Evolutionary conservation across 2,329 filamentous ascomycete species (phyloP).

Genomic region (Escovopsis weberi): DNA sequence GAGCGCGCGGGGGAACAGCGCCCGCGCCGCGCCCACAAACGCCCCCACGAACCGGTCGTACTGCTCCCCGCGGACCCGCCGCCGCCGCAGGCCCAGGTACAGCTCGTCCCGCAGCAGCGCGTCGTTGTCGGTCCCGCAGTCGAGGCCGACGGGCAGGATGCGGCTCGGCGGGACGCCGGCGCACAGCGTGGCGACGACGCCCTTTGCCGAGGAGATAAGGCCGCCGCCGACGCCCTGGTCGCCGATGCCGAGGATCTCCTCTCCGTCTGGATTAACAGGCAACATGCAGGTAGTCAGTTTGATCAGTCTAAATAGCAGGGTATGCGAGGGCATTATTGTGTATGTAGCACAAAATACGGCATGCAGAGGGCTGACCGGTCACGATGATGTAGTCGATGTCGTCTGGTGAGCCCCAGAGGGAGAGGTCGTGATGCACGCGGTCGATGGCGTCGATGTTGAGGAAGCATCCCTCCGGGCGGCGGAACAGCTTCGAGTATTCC

Average conservation of each 20-base stretch:
- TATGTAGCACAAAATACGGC: no score
- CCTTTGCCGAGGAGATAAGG: conserved; percentile 70
- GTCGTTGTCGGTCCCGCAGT: conserved; percentile 76
- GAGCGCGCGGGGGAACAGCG: conserved; percentile 64
- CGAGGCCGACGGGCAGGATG: conserved; percentile 66
- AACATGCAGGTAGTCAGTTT: no score
- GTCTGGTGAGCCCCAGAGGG: conserved; percentile 52
- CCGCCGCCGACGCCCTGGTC: conserved; percentile 80
- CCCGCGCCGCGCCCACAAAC: conserved; percentile 54
- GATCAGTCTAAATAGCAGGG: no score
- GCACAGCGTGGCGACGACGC: conserved; percentile 70
- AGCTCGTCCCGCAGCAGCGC: conserved; percentile 59
- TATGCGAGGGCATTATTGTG: no score
- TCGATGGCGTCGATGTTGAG: conserved; percentile 58
- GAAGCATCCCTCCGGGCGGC: conserved; percentile 68
- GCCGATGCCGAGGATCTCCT: conserved; percentile 73
- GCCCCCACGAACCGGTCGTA: conserved; percentile 67
- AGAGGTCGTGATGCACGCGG: conserved; percentile 49
- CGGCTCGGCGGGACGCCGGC: conserved; percentile 73
- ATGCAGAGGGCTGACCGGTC: conserved; percentile 38
- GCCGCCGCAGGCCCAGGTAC: conserved; percentile 60
- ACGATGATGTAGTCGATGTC: conserved; percentile 85
- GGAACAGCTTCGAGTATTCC: conserved; percentile 66
- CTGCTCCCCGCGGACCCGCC: conserved; percentile 50
- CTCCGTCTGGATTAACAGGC: conserved; percentile 27